Evolutionary conservation across 495 filamentous ascomycete species (phyloP), one percentile per base, ranked within the genome.

Genomic region (Aspergillus haitiensis): DNA sequence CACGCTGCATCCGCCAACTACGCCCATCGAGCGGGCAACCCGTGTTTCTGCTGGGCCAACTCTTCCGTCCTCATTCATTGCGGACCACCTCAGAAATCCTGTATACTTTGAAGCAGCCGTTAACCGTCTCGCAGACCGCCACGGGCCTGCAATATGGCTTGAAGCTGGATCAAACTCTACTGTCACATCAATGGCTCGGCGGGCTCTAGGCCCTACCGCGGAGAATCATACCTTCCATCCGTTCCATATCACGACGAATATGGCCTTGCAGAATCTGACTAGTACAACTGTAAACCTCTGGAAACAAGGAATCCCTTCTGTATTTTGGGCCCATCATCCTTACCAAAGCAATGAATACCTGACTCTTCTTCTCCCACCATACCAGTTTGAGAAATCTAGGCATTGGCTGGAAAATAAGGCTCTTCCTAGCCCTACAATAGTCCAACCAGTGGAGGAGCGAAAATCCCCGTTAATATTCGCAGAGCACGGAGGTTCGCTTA

Each of bases 71-170:
- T 66, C 61, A 36, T 76, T 76, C 56, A 70, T 81, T 0, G 65
- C 75, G 1, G 62, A 75, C 0, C 83, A 86, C 56, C 77, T 78
- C 58, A 67, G 80, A 6, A 64, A 77, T 2, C 78, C 83, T 0
- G 83, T 86, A 0, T 83, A 68, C 57, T 86, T 84, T 56, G 52
- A 68, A 7, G 70, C 81, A 8, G 81, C 82, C 1, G 63, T 84
- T 0, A 67, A 76, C 34, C 63, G 81, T 27, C 65, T 84, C 0
- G 61, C 73, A 6, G 55, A 72, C 18, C 45, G 67, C 5, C 70
- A 75, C 48, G 65, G 69, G 0, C 39, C 64, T 0, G 69, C 68
- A 13, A 69, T 80, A 9, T 84, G 73, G 69, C 69, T 84, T 0
- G 83, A 86, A 55, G 80, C 81, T 21, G 81, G 82, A 0, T 81